Conservation (phyloP, 306 rosid species). For the Parietaria judaica region DNA sequence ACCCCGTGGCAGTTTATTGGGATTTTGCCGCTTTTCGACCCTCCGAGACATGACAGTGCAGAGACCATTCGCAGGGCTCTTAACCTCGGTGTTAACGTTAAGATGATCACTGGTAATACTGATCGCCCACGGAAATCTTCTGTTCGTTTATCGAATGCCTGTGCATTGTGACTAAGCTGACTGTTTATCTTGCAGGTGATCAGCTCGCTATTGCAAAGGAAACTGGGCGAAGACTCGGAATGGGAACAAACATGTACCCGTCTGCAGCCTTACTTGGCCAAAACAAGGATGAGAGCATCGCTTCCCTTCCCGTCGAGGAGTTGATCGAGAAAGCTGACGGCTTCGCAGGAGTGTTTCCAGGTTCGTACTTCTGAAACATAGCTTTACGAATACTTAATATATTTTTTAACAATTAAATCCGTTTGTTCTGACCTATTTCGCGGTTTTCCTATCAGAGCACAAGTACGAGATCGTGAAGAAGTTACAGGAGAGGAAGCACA, state of each 20-base stretch:
- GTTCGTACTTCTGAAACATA: slow-evolving; percentile 21
- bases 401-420: neutral
- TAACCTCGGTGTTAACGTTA: slow-evolving; percentile 93
- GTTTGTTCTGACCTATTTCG: neutral
- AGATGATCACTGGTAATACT: slow-evolving; percentile 87
- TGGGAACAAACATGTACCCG: slow-evolving; percentile 99
- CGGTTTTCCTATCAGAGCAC: slow-evolving; percentile 46
- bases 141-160: neutral
- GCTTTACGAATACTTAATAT: slow-evolving; percentile 1
- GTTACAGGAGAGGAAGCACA: slow-evolving; percentile 93
- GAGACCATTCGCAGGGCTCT: slow-evolving; percentile 96
- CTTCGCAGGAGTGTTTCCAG: slow-evolving; percentile 99
- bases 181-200: slow-evolving; percentile 50
- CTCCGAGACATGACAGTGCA: slow-evolving; percentile 98
- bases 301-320: slow-evolving; percentile 89
- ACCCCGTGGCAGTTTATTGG: slow-evolving; percentile 94
- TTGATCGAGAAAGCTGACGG: slow-evolving; percentile 97
- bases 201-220: slow-evolving; percentile 99
- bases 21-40: slow-evolving; percentile 83
- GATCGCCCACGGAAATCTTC: neutral
- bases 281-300: slow-evolving; percentile 73
- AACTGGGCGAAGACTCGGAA: slow-evolving; percentile 95
- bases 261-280: slow-evolving; percentile 92
- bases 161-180: neutral
- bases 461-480: slow-evolving; percentile 93